phyloP scores from a whole-genome alignment of 495 filamentous ascomycete genomes.

The Pyrenopolyporus hunteri region DNA sequence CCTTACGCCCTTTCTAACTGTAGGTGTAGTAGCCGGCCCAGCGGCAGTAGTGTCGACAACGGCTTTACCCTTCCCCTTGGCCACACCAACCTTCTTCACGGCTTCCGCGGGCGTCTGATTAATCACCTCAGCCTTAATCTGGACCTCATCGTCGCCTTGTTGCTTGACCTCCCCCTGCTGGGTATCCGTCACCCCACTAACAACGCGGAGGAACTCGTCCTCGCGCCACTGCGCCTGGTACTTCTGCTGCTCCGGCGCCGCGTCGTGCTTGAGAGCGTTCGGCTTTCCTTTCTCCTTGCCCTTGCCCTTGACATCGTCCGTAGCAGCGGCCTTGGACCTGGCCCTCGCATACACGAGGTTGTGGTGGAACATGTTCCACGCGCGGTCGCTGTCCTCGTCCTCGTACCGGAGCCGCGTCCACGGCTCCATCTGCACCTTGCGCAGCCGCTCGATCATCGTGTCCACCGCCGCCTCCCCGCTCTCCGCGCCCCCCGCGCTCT shows the following conservation, averaged over 20 bases:
- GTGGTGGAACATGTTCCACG: slow-evolving; percentile 53
- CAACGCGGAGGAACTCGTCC: slow-evolving; percentile 47
- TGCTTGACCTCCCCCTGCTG: slow-evolving; percentile 16
- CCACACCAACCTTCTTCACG: neutral
- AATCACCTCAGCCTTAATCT: slow-evolving; percentile 37
- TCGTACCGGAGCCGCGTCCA: slow-evolving; percentile 53
- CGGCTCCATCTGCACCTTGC: slow-evolving; percentile 51
- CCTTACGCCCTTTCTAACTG: slow-evolving; percentile 11
- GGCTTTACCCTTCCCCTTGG: slow-evolving; percentile 21
- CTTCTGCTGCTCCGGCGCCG: slow-evolving; percentile 27
- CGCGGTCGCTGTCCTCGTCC: slow-evolving; percentile 50
- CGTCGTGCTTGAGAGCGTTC: slow-evolving; percentile 33
- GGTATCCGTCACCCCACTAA: slow-evolving; percentile 43
- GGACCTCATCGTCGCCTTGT: slow-evolving; percentile 37
- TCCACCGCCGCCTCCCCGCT: slow-evolving; percentile 49
- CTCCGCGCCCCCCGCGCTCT: slow-evolving; percentile 50
- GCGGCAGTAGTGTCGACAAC: slow-evolving; percentile 14
- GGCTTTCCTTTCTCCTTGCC: slow-evolving; percentile 34
- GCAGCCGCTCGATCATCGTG: slow-evolving; percentile 55
- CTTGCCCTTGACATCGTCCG: slow-evolving; percentile 35
- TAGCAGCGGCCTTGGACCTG: neutral
- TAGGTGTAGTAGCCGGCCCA: slow-evolving; percentile 3
- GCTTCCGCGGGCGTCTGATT: slow-evolving; percentile 3
- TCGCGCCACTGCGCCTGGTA: slow-evolving; percentile 48
- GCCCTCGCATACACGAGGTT: slow-evolving; percentile 43